Base-by-base conservation (phyloP, 2,329 filamentous ascomycete species). In the Botrytis paeoniae region DNA sequence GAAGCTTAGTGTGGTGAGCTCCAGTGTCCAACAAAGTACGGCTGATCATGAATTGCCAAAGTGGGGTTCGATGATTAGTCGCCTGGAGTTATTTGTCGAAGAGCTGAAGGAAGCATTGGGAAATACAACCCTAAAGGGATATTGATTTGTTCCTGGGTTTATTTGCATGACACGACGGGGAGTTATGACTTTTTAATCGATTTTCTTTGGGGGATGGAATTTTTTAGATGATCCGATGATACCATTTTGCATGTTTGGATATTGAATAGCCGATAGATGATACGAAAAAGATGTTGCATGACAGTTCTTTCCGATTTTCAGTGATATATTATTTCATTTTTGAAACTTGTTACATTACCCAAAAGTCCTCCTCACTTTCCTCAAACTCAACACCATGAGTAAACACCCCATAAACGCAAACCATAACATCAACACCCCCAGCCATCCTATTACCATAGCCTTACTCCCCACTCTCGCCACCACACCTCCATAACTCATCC, bases 1-100 rank as follows among this genome's bases (percentile, higher is more conserved):
- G 45, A 77, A 66, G 25, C 70, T 81, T 18, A 71, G 69, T 0
- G 73, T 81, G 25, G 75, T 78, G 5, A 79, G 76, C 64, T 73
- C 76, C 1, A 60, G 8, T 14, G 70, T 72, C 10, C 51, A 72
- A 18, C 39, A 72, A 43, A 35, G 29, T 22, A 59, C 62, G 4
- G 62, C 22, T 25, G 70, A 72, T 39, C 62, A 60, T 72, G 62
- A 72, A 35, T 45, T 72, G 4, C 70, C 70, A 20, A 48, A 22
- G 25, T 72, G 70, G 70, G 70, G 70, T 22, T 39, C 70, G 7
- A 68, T 72, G 48, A 22, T 32, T 35, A 35, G 32, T 37, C 37
- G 48, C n/a, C 3, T 48, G 39, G 59, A 69, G 10, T 39, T 72
- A 32, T 59, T 51, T 29, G 20, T 43, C 69, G n/a, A 71, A 43